phyloP scores from a whole-genome alignment of 352 stramenopile species.

The Phytophthora megakarya region DNA sequence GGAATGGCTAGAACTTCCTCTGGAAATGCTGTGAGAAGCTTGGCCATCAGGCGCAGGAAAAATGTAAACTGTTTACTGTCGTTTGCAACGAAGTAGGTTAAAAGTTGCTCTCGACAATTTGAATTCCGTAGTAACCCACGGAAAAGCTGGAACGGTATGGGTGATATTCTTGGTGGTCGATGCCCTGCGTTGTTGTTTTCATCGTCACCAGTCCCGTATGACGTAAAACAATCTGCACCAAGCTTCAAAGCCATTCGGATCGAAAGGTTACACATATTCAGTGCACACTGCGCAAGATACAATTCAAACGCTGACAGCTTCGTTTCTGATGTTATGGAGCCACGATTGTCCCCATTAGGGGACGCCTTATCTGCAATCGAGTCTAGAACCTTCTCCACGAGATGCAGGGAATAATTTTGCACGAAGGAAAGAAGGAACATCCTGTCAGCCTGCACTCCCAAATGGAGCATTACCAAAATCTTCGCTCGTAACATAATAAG shows the following conservation, averaged over 20 bases:
- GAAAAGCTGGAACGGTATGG: constrained; percentile 62
- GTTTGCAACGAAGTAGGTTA: constrained; percentile 63
- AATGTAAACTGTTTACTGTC: constrained; percentile 68
- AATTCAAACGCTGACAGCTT: constrained; percentile 38
- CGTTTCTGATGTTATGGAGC: constrained; percentile 2
- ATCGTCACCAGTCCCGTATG: constrained; percentile 32
- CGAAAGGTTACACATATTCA: constrained; percentile 59
- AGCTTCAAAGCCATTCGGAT: constrained; percentile 74
- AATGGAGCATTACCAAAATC: constrained; percentile 61
- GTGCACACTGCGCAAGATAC: constrained; percentile 65
- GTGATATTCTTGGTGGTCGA: constrained; percentile 32
- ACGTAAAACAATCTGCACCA: constrained; percentile 64
- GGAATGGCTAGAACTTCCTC: constrained; percentile 37
- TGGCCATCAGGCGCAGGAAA: constrained; percentile 71
- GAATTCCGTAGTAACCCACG: constrained; percentile 47
- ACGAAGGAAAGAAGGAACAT: constrained; percentile 51
- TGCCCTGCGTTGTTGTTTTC: constrained; percentile 30
- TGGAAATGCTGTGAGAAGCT: constrained; percentile 59
- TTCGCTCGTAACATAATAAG: constrained; percentile 60
- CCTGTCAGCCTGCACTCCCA: constrained; percentile 56
- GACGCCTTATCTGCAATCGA: constrained; percentile 33
- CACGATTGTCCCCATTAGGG: constrained; percentile 4
- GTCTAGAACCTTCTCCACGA: constrained; percentile 40
- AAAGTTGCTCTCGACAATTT: constrained; percentile 56
- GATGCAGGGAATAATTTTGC: constrained; percentile 30